Percentiles rank a stretch among this genome's conserved stretches.
Evolutionary conservation across 305 asterid genomes (phyloP).

Genomic region (Lippia alba): DNA sequence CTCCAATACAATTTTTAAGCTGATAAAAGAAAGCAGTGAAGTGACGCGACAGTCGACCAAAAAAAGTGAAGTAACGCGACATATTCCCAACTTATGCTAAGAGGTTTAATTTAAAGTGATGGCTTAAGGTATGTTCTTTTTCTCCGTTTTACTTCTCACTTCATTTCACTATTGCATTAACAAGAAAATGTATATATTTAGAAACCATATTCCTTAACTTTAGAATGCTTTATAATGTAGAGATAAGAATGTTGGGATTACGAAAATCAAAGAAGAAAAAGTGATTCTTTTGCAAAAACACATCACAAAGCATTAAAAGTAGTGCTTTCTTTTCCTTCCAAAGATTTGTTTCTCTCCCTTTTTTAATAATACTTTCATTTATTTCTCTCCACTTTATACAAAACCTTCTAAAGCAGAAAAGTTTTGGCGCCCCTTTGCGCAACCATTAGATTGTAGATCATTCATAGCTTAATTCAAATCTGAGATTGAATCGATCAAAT

Average conservation of each 20-base stretch:
- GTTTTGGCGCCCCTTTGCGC: slow-evolving; percentile 52
- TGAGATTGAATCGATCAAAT: too few relatives aligned
- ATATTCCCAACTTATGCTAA: slow-evolving; percentile 51
- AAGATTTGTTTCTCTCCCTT: slow-evolving; percentile 35
- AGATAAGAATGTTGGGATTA: slow-evolving; percentile 66
- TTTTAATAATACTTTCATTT: not conserved
- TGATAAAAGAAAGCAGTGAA: too few relatives aligned
- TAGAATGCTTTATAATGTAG: slow-evolving; percentile 50
- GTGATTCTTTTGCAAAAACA: slow-evolving; percentile 53
- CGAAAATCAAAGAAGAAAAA: slow-evolving; percentile 58
- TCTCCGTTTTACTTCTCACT: not conserved
- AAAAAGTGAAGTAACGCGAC: slow-evolving; percentile 34
- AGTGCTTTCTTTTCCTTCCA: slow-evolving; percentile 51
- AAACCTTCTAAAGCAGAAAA: slow-evolving; percentile 43
- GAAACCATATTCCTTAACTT: slow-evolving; percentile 43
- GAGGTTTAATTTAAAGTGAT: slow-evolving; percentile 22
- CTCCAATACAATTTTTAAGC: too few relatives aligned
- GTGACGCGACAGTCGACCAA: slow-evolving; percentile 47
- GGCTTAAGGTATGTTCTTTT: too few relatives aligned
- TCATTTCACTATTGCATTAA: slow-evolving; percentile 6
- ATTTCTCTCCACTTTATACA: too few relatives aligned
- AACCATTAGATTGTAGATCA: slow-evolving; percentile 52
- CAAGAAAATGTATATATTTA: slow-evolving; percentile 9
- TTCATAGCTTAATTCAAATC: slow-evolving; percentile 23
- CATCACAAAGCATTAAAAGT: slow-evolving; percentile 64